Evolutionary conservation across 805 yeast species (phyloP), one percentile per base, ranked within the genome.

Genomic region (Starmerella tilneyi): DNA sequence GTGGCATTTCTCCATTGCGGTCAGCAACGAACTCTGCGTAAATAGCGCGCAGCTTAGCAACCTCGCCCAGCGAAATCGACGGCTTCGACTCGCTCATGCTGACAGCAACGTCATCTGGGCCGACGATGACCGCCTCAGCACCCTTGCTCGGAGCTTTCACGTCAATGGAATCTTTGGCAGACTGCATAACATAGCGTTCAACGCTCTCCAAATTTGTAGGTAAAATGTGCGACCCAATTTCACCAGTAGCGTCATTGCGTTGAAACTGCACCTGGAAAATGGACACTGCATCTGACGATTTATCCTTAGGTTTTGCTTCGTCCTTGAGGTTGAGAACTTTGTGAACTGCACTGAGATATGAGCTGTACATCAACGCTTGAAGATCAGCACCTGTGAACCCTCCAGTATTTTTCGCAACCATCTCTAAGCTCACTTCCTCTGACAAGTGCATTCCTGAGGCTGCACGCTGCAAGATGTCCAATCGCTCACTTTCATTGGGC

Each of bases 381-480:
- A 89, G 66, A 64, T 89, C 98, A 0, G 98, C 98, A 13, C 96
- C 96, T 12, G 96, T 82, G 55, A 74, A 88, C 0, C 96, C 95
- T 0, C 71, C 76, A 0, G 94, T 78, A 3, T 59, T 52, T 9
- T 56, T 52, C 0, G 94, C 88, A 40, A 85, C 63, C 5, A 60
- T 66, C 1, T 63, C 62, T 36, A 85, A 60, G 38, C 74, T 64
- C n/a, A 78, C 79, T 20, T 63, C 70, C 16, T 66, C 70, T 12
- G 60, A 65, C 9, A 84, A 59, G 16, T 65, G 66, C 82, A 88
- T 81, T 38, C 78, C 80, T 22, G 67, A 63, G 1, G 76, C 68
- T 34, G 81, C 58, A 7, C 67, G 60, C 35, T 60, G 51, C 46
- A 92, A 59, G 40, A 92, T 88, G 59, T 83, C 94, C 30, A 76